Percentiles rank a stretch among this genome's conserved stretches.
These are phyloP conservation scores for Entomortierella lignicola DNA, from an alignment of 192 early-diverging fungal species.

Conservation along the genomic window DNA sequence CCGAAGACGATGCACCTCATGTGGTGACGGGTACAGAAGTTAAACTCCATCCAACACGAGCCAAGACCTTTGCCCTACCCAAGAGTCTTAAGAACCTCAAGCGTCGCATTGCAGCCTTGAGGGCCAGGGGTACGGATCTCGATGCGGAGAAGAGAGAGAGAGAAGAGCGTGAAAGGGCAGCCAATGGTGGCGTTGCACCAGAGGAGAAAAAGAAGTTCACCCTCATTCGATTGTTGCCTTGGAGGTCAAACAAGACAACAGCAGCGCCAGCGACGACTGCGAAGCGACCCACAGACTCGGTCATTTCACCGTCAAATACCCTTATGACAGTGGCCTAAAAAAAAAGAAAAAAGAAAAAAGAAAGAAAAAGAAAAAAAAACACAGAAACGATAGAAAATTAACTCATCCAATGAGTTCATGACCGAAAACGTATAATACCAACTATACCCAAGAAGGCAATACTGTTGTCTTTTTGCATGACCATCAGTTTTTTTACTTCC, in stretches of 20 bases:
- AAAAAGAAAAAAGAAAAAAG: background rate
- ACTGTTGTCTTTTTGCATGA: background rate
- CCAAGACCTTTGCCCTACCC: conserved; percentile 47
- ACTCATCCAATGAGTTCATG: too few relatives aligned
- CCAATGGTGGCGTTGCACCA: conserved; percentile 1
- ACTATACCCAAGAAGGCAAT: background rate
- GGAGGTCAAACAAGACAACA: conserved; percentile 37
- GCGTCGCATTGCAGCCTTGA: conserved; percentile 45
- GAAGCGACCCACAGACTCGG: background rate
- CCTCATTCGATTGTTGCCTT: conserved; percentile 44
- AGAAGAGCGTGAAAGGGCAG: conserved; percentile 37
- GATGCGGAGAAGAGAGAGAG: conserved; percentile 46
- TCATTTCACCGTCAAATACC: background rate
- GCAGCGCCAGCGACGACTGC: background rate
- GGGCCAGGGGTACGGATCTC: conserved; percentile 50
- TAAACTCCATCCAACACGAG: conserved; percentile 49
- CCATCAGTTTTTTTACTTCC: background rate
- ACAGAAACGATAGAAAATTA: too few relatives aligned
- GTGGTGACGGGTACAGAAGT: conserved; percentile 35
- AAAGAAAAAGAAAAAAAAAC: background rate
- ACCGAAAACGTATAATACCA: too few relatives aligned
- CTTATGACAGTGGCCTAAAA: background rate
- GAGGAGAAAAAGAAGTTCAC: conserved; percentile 53
- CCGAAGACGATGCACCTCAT: too few relatives aligned
- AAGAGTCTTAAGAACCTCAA: conserved; percentile 47